phyloP scores from a whole-genome alignment of 1,139 yeast species.

The Meyerozyma sp. region DNA sequence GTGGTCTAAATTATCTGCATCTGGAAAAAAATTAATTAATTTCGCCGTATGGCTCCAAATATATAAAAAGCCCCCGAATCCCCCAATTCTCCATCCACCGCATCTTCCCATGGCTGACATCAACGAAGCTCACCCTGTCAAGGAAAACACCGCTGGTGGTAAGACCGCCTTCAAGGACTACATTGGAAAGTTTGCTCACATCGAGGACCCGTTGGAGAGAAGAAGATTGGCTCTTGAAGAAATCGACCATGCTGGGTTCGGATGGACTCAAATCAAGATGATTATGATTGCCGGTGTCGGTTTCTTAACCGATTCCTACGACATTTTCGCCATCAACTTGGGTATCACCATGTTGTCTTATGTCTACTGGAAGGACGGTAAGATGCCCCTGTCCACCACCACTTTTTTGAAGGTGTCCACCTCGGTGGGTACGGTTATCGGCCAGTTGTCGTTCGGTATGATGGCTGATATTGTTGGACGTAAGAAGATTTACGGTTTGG shows the following conservation, averaged over 20 bases:
- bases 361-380: constrained; percentile 61
- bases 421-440: constrained; percentile 90
- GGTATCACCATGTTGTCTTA: constrained; percentile 70
- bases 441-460: constrained; percentile 83
- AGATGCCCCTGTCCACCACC: constrained; percentile 60
- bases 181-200: constrained; percentile 75
- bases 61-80: neutral
- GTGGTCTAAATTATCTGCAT: constrained; percentile 1
- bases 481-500: constrained; percentile 82
- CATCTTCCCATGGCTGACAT: constrained; percentile 19
- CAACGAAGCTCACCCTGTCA: constrained; percentile 13
- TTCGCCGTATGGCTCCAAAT: neutral
- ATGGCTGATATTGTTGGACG: constrained; percentile 85
- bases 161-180: constrained; percentile 88
- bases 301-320: constrained; percentile 88
- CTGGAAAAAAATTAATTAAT: neutral
- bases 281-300: constrained; percentile 92
- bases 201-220: constrained; percentile 84
- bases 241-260: constrained; percentile 78
- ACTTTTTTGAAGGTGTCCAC: constrained; percentile 80
- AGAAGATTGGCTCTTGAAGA: constrained; percentile 85
- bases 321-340: constrained; percentile 83
- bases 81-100: neutral
- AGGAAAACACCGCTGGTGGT: constrained; percentile 51
- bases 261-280: constrained; percentile 87